Percentiles rank a stretch among this genome's conserved stretches.
Conservation (phyloP, 805 yeast genomes). For the Kodamaea restingae region DNA sequence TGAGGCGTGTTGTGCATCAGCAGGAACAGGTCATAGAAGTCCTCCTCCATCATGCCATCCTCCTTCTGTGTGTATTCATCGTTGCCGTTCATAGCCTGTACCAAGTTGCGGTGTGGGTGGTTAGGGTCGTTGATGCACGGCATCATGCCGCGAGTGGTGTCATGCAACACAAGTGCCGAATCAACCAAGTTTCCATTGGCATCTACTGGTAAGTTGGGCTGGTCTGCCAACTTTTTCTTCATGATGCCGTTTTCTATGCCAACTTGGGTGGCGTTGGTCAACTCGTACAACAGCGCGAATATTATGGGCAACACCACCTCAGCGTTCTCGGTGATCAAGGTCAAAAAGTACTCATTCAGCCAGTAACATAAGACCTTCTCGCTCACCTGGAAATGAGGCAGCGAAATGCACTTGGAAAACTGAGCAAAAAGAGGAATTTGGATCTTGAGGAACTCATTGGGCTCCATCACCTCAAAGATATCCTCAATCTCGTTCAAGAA, state of each 20-base stretch:
- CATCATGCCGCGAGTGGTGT: constrained; percentile 19
- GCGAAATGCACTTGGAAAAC: constrained; percentile 86
- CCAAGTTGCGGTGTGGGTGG: constrained; percentile 22
- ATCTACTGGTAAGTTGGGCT: constrained; percentile 37
- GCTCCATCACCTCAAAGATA: constrained; percentile 93
- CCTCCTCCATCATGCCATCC: constrained; percentile 37
- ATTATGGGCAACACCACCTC: constrained; percentile 90
- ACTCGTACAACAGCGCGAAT: constrained; percentile 83
- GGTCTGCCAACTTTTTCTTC: constrained; percentile 35
- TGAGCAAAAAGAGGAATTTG: constrained; percentile 93
- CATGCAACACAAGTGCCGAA: constrained; percentile 31
- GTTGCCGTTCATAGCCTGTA: constrained; percentile 11
- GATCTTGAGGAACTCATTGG: constrained; percentile 83
- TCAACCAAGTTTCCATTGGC: constrained; percentile 43
- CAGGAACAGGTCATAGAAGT: constrained; percentile 40
- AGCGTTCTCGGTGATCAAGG: constrained; percentile 85
- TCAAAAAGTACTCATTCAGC: constrained; percentile 91
- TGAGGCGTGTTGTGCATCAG: constrained; percentile 25
- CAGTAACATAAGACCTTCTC: constrained; percentile 92
- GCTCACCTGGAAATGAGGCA: constrained; percentile 95
- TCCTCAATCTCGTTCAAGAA: constrained; percentile 95
- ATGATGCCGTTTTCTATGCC: constrained; percentile 38
- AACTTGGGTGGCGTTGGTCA: constrained; percentile 53
- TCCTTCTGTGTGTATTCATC: constrained; percentile 11
- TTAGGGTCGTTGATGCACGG: constrained; percentile 22